Percentiles rank a stretch among this genome's conserved stretches.
These are phyloP conservation scores for Dictyostelium intermedium DNA, from an alignment of 78 protist genomes.

Conservation along the genomic window DNA sequence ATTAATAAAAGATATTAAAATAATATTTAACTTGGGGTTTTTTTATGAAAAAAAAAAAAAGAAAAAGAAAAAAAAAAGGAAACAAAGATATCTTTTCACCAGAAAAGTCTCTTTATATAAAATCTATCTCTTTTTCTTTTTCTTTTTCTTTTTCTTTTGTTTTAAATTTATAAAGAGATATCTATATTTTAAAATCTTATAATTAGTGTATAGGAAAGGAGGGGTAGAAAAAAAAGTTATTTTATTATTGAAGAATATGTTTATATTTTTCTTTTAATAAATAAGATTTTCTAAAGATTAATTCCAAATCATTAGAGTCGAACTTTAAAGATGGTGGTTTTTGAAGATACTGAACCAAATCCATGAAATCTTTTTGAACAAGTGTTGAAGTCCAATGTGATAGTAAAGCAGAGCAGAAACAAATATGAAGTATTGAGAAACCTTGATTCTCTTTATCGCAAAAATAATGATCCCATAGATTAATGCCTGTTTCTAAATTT, in stretches of 20 bases:
- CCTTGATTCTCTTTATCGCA: slow-evolving; percentile 68
- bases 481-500: slow-evolving; percentile 51
- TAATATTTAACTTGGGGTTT: too few relatives aligned
- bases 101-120: too few relatives aligned
- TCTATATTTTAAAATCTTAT: too few relatives aligned
- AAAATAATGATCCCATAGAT: slow-evolving; percentile 65
- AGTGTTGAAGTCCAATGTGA: slow-evolving; percentile 21
- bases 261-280: slow-evolving; percentile 15
- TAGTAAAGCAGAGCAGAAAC: slow-evolving; percentile 45
- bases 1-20: too few relatives aligned
- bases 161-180: too few relatives aligned
- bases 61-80: too few relatives aligned
- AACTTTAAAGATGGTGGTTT: slow-evolving; percentile 23
- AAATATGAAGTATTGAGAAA: slow-evolving; percentile 56
- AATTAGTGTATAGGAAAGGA: too few relatives aligned
- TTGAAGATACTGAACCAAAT: slow-evolving; percentile 54
- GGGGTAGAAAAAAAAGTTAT: too few relatives aligned
- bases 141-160: neutral
- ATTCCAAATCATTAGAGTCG: neutral
- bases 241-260: neutral
- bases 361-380: slow-evolving; percentile 61
- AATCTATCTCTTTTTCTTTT: neutral
- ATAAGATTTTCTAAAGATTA: slow-evolving; percentile 16
- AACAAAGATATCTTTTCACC: too few relatives aligned
- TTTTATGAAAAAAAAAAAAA: too few relatives aligned